These are phyloP conservation scores for Ambrosia hybrid DNA, from an alignment of 140 eudicot species.

Conservation along the genomic window DNA sequence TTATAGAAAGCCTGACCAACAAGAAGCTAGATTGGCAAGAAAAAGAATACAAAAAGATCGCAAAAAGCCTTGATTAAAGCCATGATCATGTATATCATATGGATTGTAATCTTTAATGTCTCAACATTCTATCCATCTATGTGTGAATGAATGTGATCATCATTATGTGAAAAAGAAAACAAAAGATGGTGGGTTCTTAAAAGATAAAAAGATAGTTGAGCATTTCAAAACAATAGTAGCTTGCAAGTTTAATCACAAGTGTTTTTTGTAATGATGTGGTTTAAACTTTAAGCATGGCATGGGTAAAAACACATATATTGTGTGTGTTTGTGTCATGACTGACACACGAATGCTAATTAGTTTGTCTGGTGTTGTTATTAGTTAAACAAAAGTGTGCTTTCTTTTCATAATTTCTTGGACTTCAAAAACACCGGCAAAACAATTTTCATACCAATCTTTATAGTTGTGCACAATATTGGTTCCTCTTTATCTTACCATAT, in stretches of 20 bases:
- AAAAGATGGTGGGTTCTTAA: slow-evolving; percentile 24
- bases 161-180: slow-evolving; percentile 32
- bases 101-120: slow-evolving; percentile 4
- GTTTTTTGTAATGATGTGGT: slow-evolving; percentile 42
- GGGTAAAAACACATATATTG: slow-evolving; percentile 22
- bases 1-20: too few species aligned
- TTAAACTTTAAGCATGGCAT: slow-evolving; percentile 19
- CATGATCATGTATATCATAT: neutral
- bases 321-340: slow-evolving; percentile 35
- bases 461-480: slow-evolving; percentile 55
- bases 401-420: slow-evolving; percentile 42
- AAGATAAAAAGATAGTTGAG: slow-evolving; percentile 18
- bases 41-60: too few species aligned
- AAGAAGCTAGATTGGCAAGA: too few species aligned
- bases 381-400: slow-evolving; percentile 26
- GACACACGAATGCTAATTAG: slow-evolving; percentile 67
- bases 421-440: slow-evolving; percentile 66
- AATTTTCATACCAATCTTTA: slow-evolving; percentile 60
- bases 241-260: slow-evolving; percentile 37
- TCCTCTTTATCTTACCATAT: slow-evolving; percentile 69
- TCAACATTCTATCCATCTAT: neutral
- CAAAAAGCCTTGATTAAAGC: too few species aligned
- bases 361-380: slow-evolving; percentile 42
- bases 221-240: slow-evolving; percentile 3
- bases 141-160: slow-evolving; percentile 26